Evolutionary conservation across 345 rosid species (phyloP), one percentile per base, ranked within the genome.

Genomic region (Aquilaria malaccensis): DNA sequence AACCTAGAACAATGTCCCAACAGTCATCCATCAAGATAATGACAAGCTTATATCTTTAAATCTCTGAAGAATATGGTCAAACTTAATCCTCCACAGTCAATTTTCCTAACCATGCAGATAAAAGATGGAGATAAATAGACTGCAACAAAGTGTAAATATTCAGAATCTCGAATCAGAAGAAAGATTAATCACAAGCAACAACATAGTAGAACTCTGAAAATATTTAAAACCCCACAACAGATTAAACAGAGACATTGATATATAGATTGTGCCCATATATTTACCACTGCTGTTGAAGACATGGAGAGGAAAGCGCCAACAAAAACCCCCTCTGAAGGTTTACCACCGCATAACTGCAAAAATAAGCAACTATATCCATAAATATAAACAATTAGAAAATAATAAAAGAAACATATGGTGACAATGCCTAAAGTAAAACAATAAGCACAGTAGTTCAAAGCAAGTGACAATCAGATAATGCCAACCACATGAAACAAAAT

Each of bases 221-320:
- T 37, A 37, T 3, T 9, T 37, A 37, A 37, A 37, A 9, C 7
- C 43, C 5, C 4, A 37, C 7, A 9, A 37, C 43, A 37, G 43
- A 37, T 37, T 37, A 37, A 37, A 5, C 43, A 37, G 43, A 37
- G 43, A 37, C 7, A 4, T 37, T 37, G 43, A 37, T 4, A 37
- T 4, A 37, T 5, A 37, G 7, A 37, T 4, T 66, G 56, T 69
- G 33, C 54, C 58, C 22, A 22, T 22, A 22, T 22, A 9, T 63
- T 77, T 83, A 90, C 97, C 95, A 90, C 97, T 30, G 97, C 97
- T 59, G 97, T 90, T 13, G 95, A 90, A 72, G 97, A 90, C 97
- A 90, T 87, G 32, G 97, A 90, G 62, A 90, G 85, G 71, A 90
- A 85, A 59, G 81, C 90, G 22, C 97, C 97, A 41, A 90, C 93